A percentile compares a stretch with the other conserved stretches of the same genome.
These are phyloP conservation scores for Annulohypoxylon stygium DNA, from an alignment of 495 filamentous ascomycete species.

Conservation along the genomic window DNA sequence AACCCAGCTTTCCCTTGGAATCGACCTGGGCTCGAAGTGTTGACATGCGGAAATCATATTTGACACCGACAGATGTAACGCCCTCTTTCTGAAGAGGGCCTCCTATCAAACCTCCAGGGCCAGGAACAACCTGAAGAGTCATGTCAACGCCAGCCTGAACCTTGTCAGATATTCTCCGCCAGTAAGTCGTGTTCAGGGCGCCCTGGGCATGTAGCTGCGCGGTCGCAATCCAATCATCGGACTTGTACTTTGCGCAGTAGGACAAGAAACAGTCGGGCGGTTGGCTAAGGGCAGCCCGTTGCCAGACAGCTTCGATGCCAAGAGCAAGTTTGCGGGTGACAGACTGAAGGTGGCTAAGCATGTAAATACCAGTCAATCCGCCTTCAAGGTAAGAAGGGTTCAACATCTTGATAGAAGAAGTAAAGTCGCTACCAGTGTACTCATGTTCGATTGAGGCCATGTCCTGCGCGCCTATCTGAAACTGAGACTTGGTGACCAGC, in stretches of 20 bases:
- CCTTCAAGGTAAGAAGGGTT: conserved; percentile 95
- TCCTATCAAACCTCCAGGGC: conserved; percentile 73
- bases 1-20: conserved; percentile 91
- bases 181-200: conserved; percentile 91
- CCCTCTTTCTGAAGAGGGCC: conserved; percentile 83
- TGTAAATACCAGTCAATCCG: conserved; percentile 91
- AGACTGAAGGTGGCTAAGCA: conserved; percentile 94
- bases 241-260: conserved; percentile 91
- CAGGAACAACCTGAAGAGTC: conserved; percentile 85
- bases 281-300: conserved; percentile 79
- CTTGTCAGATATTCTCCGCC: conserved; percentile 92
- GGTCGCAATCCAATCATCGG: conserved; percentile 89
- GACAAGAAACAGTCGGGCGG: conserved; percentile 87
- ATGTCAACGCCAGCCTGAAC: conserved; percentile 96
- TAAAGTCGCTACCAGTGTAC: conserved; percentile 93
- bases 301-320: conserved; percentile 94
- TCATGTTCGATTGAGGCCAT: conserved; percentile 94
- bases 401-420: conserved; percentile 87
- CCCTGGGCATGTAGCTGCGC: conserved; percentile 87
- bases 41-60: conserved; percentile 97
- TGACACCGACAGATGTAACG: conserved; percentile 89
- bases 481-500: conserved; percentile 84
- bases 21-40: conserved; percentile 97
- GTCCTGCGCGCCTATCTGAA: conserved; percentile 79
- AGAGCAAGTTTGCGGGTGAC: conserved; percentile 89